phyloP scores from a whole-genome alignment of 2,329 filamentous ascomycete genomes.

The Purpureocillium lavendulum region DNA sequence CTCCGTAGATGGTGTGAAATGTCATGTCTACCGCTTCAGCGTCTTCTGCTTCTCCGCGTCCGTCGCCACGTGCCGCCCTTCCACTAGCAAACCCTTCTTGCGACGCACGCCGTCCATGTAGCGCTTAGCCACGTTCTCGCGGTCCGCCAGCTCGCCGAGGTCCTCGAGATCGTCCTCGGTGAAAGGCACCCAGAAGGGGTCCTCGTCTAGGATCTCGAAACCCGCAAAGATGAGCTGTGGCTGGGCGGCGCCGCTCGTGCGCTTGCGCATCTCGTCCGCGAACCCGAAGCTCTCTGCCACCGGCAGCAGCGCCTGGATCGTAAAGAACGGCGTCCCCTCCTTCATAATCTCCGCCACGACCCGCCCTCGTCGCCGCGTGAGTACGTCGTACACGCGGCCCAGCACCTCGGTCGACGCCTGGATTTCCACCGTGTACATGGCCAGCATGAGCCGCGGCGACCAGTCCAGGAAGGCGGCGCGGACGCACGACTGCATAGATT shows the following conservation, averaged over 20 bases:
- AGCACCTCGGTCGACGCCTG: slow-evolving; percentile 94
- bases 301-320: slow-evolving; percentile 77
- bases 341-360: slow-evolving; percentile 89
- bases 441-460: slow-evolving; percentile 88
- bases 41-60: slow-evolving; percentile 90
- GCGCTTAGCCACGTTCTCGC: slow-evolving; percentile 90
- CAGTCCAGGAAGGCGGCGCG: slow-evolving; percentile 85
- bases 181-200: slow-evolving; percentile 95
- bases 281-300: slow-evolving; percentile 96
- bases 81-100: slow-evolving; percentile 82
- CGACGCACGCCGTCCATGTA: slow-evolving; percentile 87
- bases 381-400: slow-evolving; percentile 91
- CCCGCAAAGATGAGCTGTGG: slow-evolving; percentile 91
- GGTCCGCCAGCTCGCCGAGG: slow-evolving; percentile 84
- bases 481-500: slow-evolving; percentile 77
- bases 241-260: slow-evolving; percentile 80
- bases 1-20: no score
- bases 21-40: slow-evolving; percentile 43
- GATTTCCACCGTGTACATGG: slow-evolving; percentile 97
- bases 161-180: slow-evolving; percentile 97
- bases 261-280: slow-evolving; percentile 90
- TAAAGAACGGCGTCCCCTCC: slow-evolving; percentile 94
- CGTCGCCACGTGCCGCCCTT: slow-evolving; percentile 65
- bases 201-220: slow-evolving; percentile 87
- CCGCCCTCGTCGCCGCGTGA: slow-evolving; percentile 84